phyloP scores from a whole-genome alignment of 169 alveolate species.

The Cryptosporidium bovis region DNA sequence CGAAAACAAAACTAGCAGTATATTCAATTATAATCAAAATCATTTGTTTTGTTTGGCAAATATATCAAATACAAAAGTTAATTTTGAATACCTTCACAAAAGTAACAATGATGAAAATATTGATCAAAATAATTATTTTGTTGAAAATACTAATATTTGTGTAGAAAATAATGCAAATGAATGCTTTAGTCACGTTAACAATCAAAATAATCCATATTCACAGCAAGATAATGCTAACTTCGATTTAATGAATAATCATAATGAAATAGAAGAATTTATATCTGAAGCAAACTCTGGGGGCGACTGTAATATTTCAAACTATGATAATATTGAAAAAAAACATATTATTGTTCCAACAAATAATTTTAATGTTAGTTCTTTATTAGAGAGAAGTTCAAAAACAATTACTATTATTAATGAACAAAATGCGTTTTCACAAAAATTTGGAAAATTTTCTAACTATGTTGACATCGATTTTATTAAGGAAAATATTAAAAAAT shows the following conservation, averaged over 20 bases:
- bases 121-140: background rate
- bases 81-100: conserved; percentile 8
- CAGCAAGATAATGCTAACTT: too few relatives aligned
- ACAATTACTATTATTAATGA: conserved; percentile 25
- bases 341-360: conserved; percentile 11
- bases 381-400: conserved; percentile 45
- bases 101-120: background rate
- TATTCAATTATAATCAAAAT: conserved; percentile 27
- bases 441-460: conserved; percentile 11
- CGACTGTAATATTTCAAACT: background rate
- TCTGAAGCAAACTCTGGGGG: background rate
- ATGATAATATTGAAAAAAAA: background rate
- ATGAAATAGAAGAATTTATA: conserved; percentile 9
- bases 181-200: too few relatives aligned
- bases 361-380: background rate
- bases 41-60: conserved; percentile 68
- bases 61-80: conserved; percentile 19
- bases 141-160: background rate
- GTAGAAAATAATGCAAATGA: background rate
- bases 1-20: conserved; percentile 17
- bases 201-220: too few relatives aligned
- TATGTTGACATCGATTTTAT: conserved; percentile 29
- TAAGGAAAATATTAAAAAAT: background rate
- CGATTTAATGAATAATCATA: conserved; percentile 5
- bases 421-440: background rate